Base-by-base conservation (phyloP, 345 rosid genomes). In the Eucalyptus globulus region DNA sequence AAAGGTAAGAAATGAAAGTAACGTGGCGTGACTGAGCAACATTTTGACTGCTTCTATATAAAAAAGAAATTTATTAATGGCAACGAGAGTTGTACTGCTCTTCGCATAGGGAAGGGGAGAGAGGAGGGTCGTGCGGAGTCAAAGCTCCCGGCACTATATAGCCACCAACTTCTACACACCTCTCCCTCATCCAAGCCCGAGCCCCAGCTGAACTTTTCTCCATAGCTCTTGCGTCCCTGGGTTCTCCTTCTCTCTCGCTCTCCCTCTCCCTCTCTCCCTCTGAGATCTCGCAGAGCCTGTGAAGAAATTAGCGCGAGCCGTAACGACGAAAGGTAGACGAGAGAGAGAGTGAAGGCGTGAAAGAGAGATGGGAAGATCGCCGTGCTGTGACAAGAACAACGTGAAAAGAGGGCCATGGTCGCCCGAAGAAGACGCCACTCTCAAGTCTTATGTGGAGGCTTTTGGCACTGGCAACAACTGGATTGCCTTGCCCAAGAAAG, bases 381-480 rank as follows among this genome's bases (percentile, higher is more conserved):
- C 95, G 49, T 94, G 96, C 86, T 95, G 96, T 88, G 96, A 95
- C 92, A 95, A 92, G 92, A 93, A 95, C 29, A 91, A 92, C 49
- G 95, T 95, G 89, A 94, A 93, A 91, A 91, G 94, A 92, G 96
- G 96, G n/a, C 94, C 95, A 9, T 95, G 96, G 96, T 95, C 96
- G 60, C 95, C 96, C 5, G 95, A 94, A 40, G 96, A 95, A 93
- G 96, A 95, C 53, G 95, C 94, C 34, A 87, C 92, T 87, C 95
- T 95, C 72, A 94, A 89, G 86, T 86, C 85, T 87, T 94, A 93
- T 80, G 76, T 95, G 34, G 85, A 94, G 47, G 85, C 87, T 86
- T 92, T 92, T 86, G 95, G 94, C 92, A 92, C 93, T 26, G 93
- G 89, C 54, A 92, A 94, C 49, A 94, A 93, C 91, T 95, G 96